Evolutionary conservation across 2,329 filamentous ascomycete genomes (phyloP).

Genomic region (Madurella mycetomatis): DNA sequence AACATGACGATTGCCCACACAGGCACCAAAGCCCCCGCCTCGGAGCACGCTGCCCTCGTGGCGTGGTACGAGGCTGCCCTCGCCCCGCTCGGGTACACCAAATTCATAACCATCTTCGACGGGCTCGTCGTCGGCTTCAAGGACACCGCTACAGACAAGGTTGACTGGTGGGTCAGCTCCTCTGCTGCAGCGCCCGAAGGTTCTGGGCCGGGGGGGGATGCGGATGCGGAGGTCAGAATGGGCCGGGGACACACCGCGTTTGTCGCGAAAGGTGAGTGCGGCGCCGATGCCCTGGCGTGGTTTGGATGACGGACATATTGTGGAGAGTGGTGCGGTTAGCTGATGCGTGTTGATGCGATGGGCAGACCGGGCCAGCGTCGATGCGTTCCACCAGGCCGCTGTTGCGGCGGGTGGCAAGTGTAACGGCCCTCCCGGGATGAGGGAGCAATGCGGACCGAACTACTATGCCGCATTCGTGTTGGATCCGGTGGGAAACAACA

Average conservation of each 20-base stretch:
- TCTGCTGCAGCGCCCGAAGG: neutral
- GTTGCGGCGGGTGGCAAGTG: slow-evolving; percentile 41
- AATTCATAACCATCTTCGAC: slow-evolving; percentile 27
- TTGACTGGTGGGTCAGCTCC: slow-evolving; percentile 31
- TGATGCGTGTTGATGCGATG: neutral
- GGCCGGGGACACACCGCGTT: slow-evolving; percentile 30
- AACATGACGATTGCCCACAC: slow-evolving; percentile 37
- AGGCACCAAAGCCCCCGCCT: slow-evolving; percentile 29
- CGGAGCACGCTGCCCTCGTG: slow-evolving; percentile 28
- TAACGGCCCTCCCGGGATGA: slow-evolving; percentile 45
- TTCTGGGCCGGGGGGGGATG: slow-evolving; percentile 5
- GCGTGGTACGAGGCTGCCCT: slow-evolving; percentile 35
- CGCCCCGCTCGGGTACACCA: slow-evolving; percentile 34
- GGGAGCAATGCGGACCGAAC: slow-evolving; percentile 39
- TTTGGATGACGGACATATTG: too few relatives aligned
- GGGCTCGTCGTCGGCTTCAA: slow-evolving; percentile 28
- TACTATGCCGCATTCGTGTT: slow-evolving; percentile 50
- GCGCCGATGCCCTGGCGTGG: too few relatives aligned
- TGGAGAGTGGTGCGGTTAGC: neutral
- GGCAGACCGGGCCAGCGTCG: slow-evolving; percentile 39
- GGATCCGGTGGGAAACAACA: slow-evolving; percentile 50
- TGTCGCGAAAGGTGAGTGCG: slow-evolving; percentile 30
- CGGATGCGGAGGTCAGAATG: slow-evolving; percentile 6
- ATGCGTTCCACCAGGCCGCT: slow-evolving; percentile 42
- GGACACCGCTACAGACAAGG: slow-evolving; percentile 17